Conservation (phyloP, 1,139 yeast genomes). For the Yamadazyma pseudoaaseri region DNA sequence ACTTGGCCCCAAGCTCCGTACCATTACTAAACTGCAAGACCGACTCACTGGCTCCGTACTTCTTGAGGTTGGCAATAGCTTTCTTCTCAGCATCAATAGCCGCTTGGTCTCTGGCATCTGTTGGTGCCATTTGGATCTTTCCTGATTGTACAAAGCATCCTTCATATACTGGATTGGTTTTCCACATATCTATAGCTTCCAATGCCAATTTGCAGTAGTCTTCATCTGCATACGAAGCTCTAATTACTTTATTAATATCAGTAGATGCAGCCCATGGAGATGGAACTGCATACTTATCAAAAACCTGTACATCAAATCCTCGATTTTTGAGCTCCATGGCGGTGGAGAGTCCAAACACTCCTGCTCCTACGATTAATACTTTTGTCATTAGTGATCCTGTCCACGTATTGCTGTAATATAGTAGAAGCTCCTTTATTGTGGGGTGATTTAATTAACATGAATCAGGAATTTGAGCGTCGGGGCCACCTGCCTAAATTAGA, state of each 20-base stretch:
- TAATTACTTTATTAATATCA: conserved; percentile 46
- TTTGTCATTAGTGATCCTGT: too few relatives aligned
- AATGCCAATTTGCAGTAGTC: conserved; percentile 35
- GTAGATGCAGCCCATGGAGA: conserved; percentile 47
- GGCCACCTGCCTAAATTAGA: too few relatives aligned
- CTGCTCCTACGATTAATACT: conserved; percentile 19
- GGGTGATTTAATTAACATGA: too few relatives aligned
- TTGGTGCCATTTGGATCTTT: conserved; percentile 19
- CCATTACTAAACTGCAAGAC: conserved; percentile 9
- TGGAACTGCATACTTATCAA: conserved; percentile 41
- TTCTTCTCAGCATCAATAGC: conserved; percentile 13
- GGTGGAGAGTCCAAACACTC: conserved; percentile 19
- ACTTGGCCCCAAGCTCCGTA: conserved; percentile 21
- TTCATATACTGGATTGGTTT: conserved; percentile 27
- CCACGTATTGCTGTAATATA: too few relatives aligned
- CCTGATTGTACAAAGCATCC: conserved; percentile 35
- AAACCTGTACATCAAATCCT: conserved; percentile 40
- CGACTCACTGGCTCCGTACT: conserved; percentile 11
- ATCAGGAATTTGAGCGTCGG: too few relatives aligned
- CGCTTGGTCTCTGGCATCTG: conserved; percentile 10
- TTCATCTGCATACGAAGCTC: conserved; percentile 41
- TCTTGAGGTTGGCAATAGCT: conserved; percentile 11
- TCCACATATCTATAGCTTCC: conserved; percentile 41
- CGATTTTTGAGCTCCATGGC: conserved; percentile 20
- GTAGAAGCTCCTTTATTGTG: too few relatives aligned